phyloP scores from a whole-genome alignment of 208 protist genomes.

The Sergeia podlipaevii region DNA sequence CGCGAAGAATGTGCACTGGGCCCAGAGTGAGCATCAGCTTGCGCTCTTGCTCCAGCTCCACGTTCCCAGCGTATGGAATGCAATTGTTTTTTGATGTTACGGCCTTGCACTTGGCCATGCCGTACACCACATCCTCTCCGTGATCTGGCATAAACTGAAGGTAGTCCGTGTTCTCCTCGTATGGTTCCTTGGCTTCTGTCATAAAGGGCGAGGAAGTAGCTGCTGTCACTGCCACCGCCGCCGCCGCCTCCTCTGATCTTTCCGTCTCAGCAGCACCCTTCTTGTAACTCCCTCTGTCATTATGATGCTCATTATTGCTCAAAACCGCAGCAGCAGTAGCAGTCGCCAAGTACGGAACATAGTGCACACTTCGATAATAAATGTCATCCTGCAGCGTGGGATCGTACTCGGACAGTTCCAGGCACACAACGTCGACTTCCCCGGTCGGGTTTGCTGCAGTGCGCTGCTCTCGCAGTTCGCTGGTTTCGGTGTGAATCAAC shows the following conservation, averaged over 20 bases:
- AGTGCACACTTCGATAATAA: slow-evolving; percentile 87
- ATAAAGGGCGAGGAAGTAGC: not conserved
- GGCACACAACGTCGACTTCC: slow-evolving; percentile 53
- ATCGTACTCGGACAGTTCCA: slow-evolving; percentile 85
- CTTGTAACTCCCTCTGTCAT: not conserved
- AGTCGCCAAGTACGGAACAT: slow-evolving; percentile 22
- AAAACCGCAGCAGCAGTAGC: not conserved
- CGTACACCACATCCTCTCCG: slow-evolving; percentile 68
- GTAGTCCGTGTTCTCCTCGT: slow-evolving; percentile 32
- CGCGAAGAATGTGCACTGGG: slow-evolving; percentile 75
- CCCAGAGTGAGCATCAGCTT: slow-evolving; percentile 86
- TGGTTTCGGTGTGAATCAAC: slow-evolving; percentile 67
- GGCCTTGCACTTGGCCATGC: slow-evolving; percentile 81
- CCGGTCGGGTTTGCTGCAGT: slow-evolving; percentile 23
- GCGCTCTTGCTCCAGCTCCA: slow-evolving; percentile 72
- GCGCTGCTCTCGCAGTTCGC: slow-evolving; percentile 40
- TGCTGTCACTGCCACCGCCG: not conserved
- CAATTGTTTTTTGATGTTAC: slow-evolving; percentile 81
- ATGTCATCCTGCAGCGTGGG: slow-evolving; percentile 58
- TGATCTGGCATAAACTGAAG: slow-evolving; percentile 63
- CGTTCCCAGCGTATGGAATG: slow-evolving; percentile 60
- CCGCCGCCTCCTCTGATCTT: not conserved
- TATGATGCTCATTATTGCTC: not conserved
- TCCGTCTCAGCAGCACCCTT: no score
- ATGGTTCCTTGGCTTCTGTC: slow-evolving; percentile 2